Conservation (phyloP, 2,329 filamentous ascomycete genomes). For the Helotiales sp. region DNA sequence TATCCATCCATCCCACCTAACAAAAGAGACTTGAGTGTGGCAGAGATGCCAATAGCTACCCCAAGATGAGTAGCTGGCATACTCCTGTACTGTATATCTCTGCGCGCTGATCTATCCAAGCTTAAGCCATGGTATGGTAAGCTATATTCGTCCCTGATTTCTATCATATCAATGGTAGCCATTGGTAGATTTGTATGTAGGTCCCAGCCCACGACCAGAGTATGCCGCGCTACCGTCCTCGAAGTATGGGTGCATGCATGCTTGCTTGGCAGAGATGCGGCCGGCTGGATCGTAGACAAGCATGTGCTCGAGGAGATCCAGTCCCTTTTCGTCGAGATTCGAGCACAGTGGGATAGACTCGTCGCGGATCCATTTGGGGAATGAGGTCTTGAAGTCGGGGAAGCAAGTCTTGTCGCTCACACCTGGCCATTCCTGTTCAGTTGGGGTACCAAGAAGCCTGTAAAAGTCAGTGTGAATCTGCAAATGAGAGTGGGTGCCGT, state of each 20-base stretch:
- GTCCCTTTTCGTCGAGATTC: slow-evolving; percentile 69
- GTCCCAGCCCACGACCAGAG: slow-evolving; percentile 34
- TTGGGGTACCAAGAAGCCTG: slow-evolving; percentile 78
- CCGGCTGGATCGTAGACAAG: slow-evolving; percentile 85
- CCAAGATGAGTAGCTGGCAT: background rate
- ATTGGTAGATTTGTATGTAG: slow-evolving; percentile 30
- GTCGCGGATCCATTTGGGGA: slow-evolving; percentile 86
- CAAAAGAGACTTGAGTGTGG: slow-evolving; percentile 5
- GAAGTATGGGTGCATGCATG: slow-evolving; percentile 84
- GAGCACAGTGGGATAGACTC: slow-evolving; percentile 65
- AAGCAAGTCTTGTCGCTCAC: slow-evolving; percentile 72
- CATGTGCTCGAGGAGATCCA: slow-evolving; percentile 68
- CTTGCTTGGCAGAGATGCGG: slow-evolving; percentile 86
- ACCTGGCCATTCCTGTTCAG: slow-evolving; percentile 81
- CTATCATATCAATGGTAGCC: slow-evolving; percentile 25
- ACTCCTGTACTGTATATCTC: background rate
- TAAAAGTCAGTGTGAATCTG: slow-evolving; percentile 23
- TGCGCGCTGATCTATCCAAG: slow-evolving; percentile 24
- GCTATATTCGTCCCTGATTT: slow-evolving; percentile 17
- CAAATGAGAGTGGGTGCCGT: slow-evolving; percentile 31
- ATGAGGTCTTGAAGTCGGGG: slow-evolving; percentile 89
- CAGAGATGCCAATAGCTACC: background rate
- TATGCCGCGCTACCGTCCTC: slow-evolving; percentile 38
- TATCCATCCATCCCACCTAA: slow-evolving; percentile 12
- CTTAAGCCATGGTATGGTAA: slow-evolving; percentile 21